Conservation (phyloP, 805 yeast species). For the Zygotorulaspora chibaensis region DNA sequence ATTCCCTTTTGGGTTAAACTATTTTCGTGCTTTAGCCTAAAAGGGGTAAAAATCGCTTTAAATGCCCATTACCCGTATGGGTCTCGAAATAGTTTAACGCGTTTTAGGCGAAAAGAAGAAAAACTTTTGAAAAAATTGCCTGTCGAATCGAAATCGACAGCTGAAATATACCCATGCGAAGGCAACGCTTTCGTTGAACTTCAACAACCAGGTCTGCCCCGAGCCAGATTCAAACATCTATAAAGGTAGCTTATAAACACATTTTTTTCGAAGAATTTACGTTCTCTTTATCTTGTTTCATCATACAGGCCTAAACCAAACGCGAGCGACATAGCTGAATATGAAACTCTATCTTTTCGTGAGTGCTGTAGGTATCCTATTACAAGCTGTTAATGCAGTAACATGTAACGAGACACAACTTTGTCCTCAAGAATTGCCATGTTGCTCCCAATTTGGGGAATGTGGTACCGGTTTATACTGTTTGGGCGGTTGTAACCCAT, state of each 20-base stretch:
- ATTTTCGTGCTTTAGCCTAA: too few relatives aligned
- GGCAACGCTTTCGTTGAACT: too few relatives aligned
- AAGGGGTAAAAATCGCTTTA: not conserved
- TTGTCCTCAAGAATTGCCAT: slow-evolving; percentile 80
- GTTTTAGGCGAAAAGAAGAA: not conserved
- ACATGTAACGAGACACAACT: slow-evolving; percentile 48
- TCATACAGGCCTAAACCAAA: not conserved
- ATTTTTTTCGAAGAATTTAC: too few relatives aligned
- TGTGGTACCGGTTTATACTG: slow-evolving; percentile 76
- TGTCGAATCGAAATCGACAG: too few relatives aligned
- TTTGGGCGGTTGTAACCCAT: slow-evolving; percentile 84
- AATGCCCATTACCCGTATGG: not conserved
- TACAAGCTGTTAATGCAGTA: slow-evolving; percentile 11
- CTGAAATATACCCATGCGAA: too few relatives aligned
- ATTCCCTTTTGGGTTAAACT: not conserved
- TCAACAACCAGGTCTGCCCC: too few relatives aligned
- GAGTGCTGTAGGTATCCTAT: not conserved
- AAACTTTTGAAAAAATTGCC: not conserved
- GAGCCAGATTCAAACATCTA: too few relatives aligned
- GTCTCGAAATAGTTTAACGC: not conserved
- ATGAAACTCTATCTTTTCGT: not conserved
- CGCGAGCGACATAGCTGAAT: not conserved
- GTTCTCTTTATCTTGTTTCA: too few relatives aligned
- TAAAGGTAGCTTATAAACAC: too few relatives aligned
- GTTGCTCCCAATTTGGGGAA: slow-evolving; percentile 76